phyloP scores from a whole-genome alignment of 495 filamentous ascomycete species.

The Diplogelasinospora grovesii region DNA sequence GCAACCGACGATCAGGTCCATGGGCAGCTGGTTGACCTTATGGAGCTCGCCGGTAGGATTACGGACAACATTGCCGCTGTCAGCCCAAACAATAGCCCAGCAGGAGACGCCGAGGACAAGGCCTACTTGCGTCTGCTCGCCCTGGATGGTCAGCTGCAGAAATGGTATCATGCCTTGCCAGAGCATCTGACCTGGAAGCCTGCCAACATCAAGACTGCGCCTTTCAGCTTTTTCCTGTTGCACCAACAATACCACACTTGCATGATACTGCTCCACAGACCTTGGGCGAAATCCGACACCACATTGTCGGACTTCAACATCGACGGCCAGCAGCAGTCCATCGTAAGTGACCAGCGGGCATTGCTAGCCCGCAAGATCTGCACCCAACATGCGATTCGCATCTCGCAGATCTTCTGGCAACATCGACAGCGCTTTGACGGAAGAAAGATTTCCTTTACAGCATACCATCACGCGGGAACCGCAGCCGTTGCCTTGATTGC shows the following conservation, averaged over 20 bases:
- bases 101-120: constrained; percentile 24
- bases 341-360: constrained; percentile 30
- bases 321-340: constrained; percentile 2
- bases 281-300: constrained; percentile 41
- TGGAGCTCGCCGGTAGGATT: constrained; percentile 46
- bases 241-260: constrained; percentile 48
- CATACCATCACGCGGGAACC: constrained; percentile 46
- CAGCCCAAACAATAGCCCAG: constrained; percentile 12
- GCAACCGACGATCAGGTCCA: constrained; percentile 36
- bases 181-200: constrained; percentile 41
- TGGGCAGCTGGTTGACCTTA: constrained; percentile 41
- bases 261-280: constrained; percentile 44
- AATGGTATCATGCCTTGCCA: constrained; percentile 45
- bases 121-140: constrained; percentile 40
- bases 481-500: constrained; percentile 47
- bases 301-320: constrained; percentile 17
- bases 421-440: constrained; percentile 45
- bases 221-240: constrained; percentile 44
- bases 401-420: constrained; percentile 46
- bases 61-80: constrained; percentile 25
- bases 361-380: constrained; percentile 41
- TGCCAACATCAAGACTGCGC: constrained; percentile 42
- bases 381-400: constrained; percentile 45
- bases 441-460: constrained; percentile 35
- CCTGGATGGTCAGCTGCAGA: constrained; percentile 43